A percentile compares a stretch with the other conserved stretches of the same genome.
Conservation (phyloP, 805 yeast species). For the Debaryomyces tyrocola region DNA sequence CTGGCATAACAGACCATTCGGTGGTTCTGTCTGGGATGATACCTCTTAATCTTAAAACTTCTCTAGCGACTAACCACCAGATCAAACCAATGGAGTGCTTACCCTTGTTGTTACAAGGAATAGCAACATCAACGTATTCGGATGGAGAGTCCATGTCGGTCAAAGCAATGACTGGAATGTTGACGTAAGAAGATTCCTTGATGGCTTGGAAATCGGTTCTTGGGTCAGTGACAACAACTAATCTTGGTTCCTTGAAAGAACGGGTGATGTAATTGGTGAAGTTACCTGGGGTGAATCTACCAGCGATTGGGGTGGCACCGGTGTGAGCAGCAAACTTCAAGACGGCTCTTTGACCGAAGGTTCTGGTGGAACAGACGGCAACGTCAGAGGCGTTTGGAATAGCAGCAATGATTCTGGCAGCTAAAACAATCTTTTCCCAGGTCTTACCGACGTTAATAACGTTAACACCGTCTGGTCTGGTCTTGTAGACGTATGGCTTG, state of each 20-base stretch:
- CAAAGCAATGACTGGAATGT: constrained; percentile 99
- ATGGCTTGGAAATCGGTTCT: constrained; percentile 99
- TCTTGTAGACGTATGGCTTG: constrained; percentile 94
- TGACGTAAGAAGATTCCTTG: constrained; percentile 99
- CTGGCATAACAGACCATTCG: constrained; percentile 99
- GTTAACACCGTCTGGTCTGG: constrained; percentile 99
- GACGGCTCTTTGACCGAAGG: constrained; percentile 99
- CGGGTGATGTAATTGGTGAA: constrained; percentile 99
- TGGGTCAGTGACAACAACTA: constrained; percentile 98
- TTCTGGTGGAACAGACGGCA: constrained; percentile 98
- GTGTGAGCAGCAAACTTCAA: constrained; percentile 99
- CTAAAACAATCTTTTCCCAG: constrained; percentile 99
- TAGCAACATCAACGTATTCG: constrained; percentile 98
- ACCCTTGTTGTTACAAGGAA: constrained; percentile 99
- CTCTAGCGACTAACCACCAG: constrained; percentile 99
- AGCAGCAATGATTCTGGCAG: constrained; percentile 99
- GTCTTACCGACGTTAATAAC: constrained; percentile 98
- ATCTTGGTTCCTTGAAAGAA: constrained; percentile 99
- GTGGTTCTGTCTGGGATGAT: constrained; percentile 93
- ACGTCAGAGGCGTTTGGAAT: constrained; percentile 98
- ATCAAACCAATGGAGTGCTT: constrained; percentile 99
- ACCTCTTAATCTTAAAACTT: constrained; percentile 98
- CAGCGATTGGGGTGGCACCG: constrained; percentile 99
- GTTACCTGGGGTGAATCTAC: constrained; percentile 99
- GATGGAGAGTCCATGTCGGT: constrained; percentile 98